Evolutionary conservation across 2,329 filamentous ascomycete species (phyloP), one percentile per base, ranked within the genome.

Genomic region (Laburnicola sp.): DNA sequence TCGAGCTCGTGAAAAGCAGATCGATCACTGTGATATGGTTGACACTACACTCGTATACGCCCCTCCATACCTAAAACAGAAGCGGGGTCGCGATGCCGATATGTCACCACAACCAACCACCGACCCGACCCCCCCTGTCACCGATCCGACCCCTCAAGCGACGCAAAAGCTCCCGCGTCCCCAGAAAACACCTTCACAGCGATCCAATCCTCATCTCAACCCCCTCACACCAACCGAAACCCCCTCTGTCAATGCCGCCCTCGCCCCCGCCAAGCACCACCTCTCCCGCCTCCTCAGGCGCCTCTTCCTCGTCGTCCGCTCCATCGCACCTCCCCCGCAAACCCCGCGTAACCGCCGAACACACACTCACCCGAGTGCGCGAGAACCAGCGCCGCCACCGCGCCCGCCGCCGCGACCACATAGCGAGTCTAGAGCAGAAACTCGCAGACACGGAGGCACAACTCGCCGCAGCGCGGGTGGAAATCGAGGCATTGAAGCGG

Each of bases 311-410:
- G 46, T 31, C 16, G 59, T n/a, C n/a, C n/a, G n/a, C n/a, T n/a
- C n/a, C n/a, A n/a, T n/a, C 41, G 61, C 53, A 48, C 43, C 52
- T 23, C 62, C 64, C 25, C 2, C 34, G 25, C 43, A 38, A 23
- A 30, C 2, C 32, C 25, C 43, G 43, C 34, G 68, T 71, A 6
- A 62, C 67, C 23, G 63, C 71, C 38, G 66, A 69, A 40, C 69
- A 75, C 56, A 68, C 73, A 0, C 55, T 75, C 22, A 64, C 62
- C 45, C 73, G 79, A 6, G 74, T 79, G 11, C 76, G 78, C n/a
- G 75, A 81, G 39, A 82, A 81, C 55, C 78, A 81, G 59, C 75
- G 79, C 34, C 74, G 78, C 22, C 78, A 81, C 57, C 76, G 79
- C 3, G 76, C 77, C 6, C 68, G 75, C 27, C 70, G 74, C 36